A percentile compares a stretch with the other conserved stretches of the same genome.
phyloP scores from a whole-genome alignment of 306 rosid species.

The Lagenaria siceraria region DNA sequence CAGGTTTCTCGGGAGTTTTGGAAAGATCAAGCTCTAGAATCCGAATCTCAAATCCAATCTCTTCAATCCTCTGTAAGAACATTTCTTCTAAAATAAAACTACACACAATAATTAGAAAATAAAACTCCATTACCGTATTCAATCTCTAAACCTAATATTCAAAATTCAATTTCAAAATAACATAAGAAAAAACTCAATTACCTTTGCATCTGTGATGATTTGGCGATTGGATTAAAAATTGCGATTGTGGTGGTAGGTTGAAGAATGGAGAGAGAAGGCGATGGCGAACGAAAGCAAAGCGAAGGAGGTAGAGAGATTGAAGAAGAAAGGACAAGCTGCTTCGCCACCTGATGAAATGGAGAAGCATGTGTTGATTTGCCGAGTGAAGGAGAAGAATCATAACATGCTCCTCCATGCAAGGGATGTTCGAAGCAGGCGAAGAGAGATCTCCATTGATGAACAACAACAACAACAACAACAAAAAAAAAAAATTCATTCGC shows the following conservation, averaged over 20 bases:
- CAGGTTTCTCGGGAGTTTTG: slow-evolving; percentile 80
- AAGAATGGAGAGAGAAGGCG: slow-evolving; percentile 81
- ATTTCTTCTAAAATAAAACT: neutral
- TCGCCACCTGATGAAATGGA: slow-evolving; percentile 44
- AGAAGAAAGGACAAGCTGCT: slow-evolving; percentile 8
- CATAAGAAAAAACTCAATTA: neutral
- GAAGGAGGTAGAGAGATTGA: slow-evolving; percentile 34
- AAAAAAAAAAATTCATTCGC: slow-evolving; percentile 10
- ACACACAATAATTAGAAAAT: slow-evolving; percentile 14
- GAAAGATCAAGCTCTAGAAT: slow-evolving; percentile 58
- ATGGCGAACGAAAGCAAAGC: slow-evolving; percentile 40
- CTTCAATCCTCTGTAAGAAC: slow-evolving; percentile 17
- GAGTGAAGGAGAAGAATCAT: slow-evolving; percentile 41
- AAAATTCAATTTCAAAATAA: neutral
- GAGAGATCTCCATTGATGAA: slow-evolving; percentile 20
- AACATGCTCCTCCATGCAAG: neutral
- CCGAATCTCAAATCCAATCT: slow-evolving; percentile 45
- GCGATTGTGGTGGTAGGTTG: slow-evolving; percentile 36
- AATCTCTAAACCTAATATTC: neutral
- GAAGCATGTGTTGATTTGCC: slow-evolving; percentile 66
- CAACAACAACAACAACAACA: slow-evolving; percentile 24
- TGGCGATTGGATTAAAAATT: neutral
- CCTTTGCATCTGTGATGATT: neutral
- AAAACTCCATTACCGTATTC: neutral
- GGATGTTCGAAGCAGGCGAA: slow-evolving; percentile 23